A percentile compares a stretch with the other conserved stretches of the same genome.
Conservation (phyloP, 176 grass and related monocot species). For the Paspalum notatum region DNA sequence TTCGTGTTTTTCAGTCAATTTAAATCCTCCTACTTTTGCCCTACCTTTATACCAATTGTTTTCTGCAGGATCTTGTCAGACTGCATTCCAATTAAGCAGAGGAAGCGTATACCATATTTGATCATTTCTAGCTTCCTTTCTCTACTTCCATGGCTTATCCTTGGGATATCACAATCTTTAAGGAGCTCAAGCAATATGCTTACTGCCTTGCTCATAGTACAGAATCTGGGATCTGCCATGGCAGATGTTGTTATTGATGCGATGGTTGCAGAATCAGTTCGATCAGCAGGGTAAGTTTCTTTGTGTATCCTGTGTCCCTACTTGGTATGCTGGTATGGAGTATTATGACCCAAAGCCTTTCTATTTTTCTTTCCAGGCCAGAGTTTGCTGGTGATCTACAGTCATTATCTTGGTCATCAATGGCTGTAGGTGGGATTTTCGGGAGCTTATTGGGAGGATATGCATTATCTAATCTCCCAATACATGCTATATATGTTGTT, state of each 20-base stretch:
- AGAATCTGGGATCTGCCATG: slow-evolving; percentile 81
- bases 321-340: neutral
- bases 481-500: slow-evolving; percentile 66
- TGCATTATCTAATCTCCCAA: slow-evolving; percentile 65
- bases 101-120: slow-evolving; percentile 69
- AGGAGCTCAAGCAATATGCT: slow-evolving; percentile 63
- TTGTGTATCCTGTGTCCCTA: slow-evolving; percentile 16
- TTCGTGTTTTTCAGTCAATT: slow-evolving; percentile 15
- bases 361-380: slow-evolving; percentile 52
- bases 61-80: slow-evolving; percentile 73
- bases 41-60: slow-evolving; percentile 10
- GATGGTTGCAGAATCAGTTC: slow-evolving; percentile 84
- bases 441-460: slow-evolving; percentile 80
- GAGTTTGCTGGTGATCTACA: slow-evolving; percentile 83
- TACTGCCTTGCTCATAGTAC: slow-evolving; percentile 58
- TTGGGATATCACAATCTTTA: slow-evolving; percentile 55
- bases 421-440: slow-evolving; percentile 78
- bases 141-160: slow-evolving; percentile 64
- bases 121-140: slow-evolving; percentile 70
- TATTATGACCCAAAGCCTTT: slow-evolving; percentile 18
- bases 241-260: slow-evolving; percentile 87
- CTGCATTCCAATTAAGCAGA: slow-evolving; percentile 70
- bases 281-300: slow-evolving; percentile 53
- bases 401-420: slow-evolving; percentile 77
- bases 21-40: neutral